Evolutionary conservation across 2,329 filamentous ascomycete genomes (phyloP), one percentile per base, ranked within the genome.

Genomic region (Calonectria leucothoes): DNA sequence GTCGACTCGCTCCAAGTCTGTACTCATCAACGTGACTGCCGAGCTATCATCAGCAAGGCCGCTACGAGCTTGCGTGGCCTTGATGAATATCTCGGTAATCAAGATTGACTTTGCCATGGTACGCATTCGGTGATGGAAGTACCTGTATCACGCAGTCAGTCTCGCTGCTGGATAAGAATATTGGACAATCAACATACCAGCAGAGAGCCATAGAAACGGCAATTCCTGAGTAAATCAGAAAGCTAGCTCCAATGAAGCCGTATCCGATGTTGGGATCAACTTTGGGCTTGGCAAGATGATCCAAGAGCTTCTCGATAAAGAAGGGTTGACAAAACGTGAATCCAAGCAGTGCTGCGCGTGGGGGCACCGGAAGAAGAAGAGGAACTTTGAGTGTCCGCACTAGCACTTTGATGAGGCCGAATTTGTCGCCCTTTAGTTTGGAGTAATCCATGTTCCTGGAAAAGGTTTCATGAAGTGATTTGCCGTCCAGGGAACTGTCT

Each of bases 11-110:
- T 87, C 85, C 15, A 88, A 82, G 69, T 88, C 87, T 5, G 85
- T 84, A 61, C 83, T 86, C 85, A 88, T 88, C 15, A 88, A 77
- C 4, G 86, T 88, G 14, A 85, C 71, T 1, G 86, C 82, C 10
- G 82, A 82, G 1, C 81, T 80, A 31, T 85, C 82, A 23, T 83
- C 82, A 6, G 80, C 79, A 0, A 79, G 74, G 2, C 79, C 79
- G 4, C 82, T 70, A 6, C 78, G 77, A 12, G 82, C 68, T 20
- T 73, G 71, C 2, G 78, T 80, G 3, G 80, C 81, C 66, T 82
- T 81, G 31, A 69, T 75, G 66, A 83, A 85, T 1, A 84, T 79
- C 7, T 76, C 77, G 0, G 80, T 74, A 27, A 78, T 77, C 2
- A 85, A 75, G 15, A 72, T 72, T 10, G 64, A 63, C 64, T 39